Evolutionary conservation across 2,329 filamentous ascomycete genomes (phyloP).

Genomic region (Arthrinium puccinioides): DNA sequence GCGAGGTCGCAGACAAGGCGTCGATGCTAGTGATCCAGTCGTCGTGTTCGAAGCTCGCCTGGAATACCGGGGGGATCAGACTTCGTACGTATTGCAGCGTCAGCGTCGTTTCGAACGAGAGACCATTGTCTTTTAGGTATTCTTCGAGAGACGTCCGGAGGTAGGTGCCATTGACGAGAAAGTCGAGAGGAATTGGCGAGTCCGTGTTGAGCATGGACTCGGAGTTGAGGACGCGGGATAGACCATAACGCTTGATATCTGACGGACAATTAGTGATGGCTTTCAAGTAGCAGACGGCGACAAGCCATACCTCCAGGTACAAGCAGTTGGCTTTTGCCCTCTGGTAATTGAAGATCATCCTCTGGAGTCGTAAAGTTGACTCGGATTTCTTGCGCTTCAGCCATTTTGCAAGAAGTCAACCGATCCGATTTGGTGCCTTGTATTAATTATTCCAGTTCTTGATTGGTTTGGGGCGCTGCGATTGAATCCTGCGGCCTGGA

Average conservation of each 20-base stretch:
- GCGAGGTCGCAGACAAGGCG: slow-evolving; percentile 62
- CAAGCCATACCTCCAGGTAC: slow-evolving; percentile 46
- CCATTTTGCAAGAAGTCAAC: too few relatives aligned
- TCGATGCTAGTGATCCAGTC: slow-evolving; percentile 93
- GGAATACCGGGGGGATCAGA: slow-evolving; percentile 79
- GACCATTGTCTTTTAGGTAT: slow-evolving; percentile 77
- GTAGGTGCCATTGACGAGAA: slow-evolving; percentile 90
- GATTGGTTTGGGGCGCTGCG: too few relatives aligned
- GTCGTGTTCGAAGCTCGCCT: slow-evolving; percentile 92
- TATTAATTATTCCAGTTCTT: too few relatives aligned
- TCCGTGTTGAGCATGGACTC: slow-evolving; percentile 62
- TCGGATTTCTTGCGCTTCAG: slow-evolving; percentile 45
- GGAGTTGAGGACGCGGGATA: slow-evolving; percentile 65
- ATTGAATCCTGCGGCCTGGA: too few relatives aligned
- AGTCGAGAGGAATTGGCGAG: slow-evolving; percentile 76
- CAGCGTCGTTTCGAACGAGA: slow-evolving; percentile 81
- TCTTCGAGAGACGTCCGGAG: slow-evolving; percentile 84
- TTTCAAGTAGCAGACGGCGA: slow-evolving; percentile 1
- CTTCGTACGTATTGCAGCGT: slow-evolving; percentile 91
- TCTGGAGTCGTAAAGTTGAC: slow-evolving; percentile 61
- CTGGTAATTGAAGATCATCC: slow-evolving; percentile 54
- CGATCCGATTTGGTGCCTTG: too few relatives aligned
- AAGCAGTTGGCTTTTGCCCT: slow-evolving; percentile 53
- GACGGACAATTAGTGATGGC: not conserved
- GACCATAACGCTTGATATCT: slow-evolving; percentile 64